A percentile compares a stretch with the other conserved stretches of the same genome.
Conservation (phyloP, 73 alveolate species). For the Paramecium bursaria region DNA sequence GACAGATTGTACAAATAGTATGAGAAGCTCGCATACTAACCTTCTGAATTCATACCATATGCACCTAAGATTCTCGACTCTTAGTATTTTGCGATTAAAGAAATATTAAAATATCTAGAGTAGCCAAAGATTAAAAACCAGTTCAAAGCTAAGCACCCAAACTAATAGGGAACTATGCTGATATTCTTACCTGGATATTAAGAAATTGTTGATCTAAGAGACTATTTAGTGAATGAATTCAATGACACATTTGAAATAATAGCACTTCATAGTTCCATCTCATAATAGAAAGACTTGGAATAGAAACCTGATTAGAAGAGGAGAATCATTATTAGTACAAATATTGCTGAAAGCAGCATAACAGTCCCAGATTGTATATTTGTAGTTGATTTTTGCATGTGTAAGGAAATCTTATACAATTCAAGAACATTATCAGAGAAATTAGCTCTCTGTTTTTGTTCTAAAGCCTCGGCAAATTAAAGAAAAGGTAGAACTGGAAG, state of each 20-base stretch:
- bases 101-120: constrained; percentile 42
- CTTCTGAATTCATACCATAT: constrained; percentile 35
- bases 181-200: constrained; percentile 93
- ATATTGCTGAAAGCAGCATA: constrained; percentile 98
- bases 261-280: constrained; percentile 80
- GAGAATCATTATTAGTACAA: constrained; percentile 94
- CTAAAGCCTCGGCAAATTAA: constrained; percentile 93
- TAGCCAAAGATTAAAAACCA: constrained; percentile 14
- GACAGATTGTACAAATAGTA: constrained; percentile 19
- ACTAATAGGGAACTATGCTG: constrained; percentile 76
- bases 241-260: constrained; percentile 66
- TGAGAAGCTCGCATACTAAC: constrained; percentile 62
- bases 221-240: constrained; percentile 49
- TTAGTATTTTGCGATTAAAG: constrained; percentile 25
- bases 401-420: constrained; percentile 93
- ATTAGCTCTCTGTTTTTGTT: constrained; percentile 89
- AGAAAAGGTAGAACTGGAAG: constrained; percentile 96
- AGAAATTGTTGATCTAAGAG: constrained; percentile 71
- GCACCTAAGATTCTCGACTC: constrained; percentile 36
- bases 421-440: constrained; percentile 87
- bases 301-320: constrained; percentile 74
- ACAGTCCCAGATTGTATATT: constrained; percentile 95
- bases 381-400: constrained; percentile 94
- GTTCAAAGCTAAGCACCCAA: constrained; percentile 55
- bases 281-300: constrained; percentile 48